These are phyloP conservation scores for Xylaria sp. DNA, from an alignment of 2,329 filamentous ascomycete genomes.

Conservation along the genomic window DNA sequence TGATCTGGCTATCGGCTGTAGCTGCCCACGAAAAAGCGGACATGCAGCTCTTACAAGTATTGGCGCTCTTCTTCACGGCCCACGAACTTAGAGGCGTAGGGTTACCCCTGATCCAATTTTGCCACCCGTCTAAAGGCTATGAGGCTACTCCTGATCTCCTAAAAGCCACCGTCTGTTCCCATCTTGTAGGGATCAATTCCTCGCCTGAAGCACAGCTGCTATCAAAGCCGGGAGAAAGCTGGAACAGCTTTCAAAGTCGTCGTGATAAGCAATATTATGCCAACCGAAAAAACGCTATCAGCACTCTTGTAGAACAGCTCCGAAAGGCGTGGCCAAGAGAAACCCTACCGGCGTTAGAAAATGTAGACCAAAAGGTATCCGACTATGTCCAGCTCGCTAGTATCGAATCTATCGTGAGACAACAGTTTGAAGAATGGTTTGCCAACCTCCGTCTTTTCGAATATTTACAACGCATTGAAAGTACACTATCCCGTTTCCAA, in stretches of 20 bases:
- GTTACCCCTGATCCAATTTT: neutral
- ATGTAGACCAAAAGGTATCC: slow-evolving; percentile 13
- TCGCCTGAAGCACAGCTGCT: slow-evolving; percentile 17
- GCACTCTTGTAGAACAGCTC: neutral
- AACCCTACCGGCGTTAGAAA: neutral
- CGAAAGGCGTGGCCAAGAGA: slow-evolving; percentile 1
- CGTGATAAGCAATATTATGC: neutral
- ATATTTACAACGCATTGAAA: slow-evolving; percentile 13
- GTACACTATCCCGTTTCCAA: neutral
- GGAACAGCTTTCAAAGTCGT: neutral
- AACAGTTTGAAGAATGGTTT: slow-evolving; percentile 16
- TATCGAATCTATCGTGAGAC: neutral
- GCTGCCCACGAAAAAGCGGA: slow-evolving; percentile 4
- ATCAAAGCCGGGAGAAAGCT: neutral
- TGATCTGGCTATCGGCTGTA: slow-evolving; percentile 30
- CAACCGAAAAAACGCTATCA: neutral
- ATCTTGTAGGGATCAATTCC: neutral
- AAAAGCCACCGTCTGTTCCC: neutral
- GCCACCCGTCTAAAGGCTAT: slow-evolving; percentile 13
- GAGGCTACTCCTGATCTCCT: slow-evolving; percentile 3
- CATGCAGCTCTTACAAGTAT: slow-evolving; percentile 16
- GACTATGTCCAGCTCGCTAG: neutral
- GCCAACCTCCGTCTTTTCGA: slow-evolving; percentile 11
- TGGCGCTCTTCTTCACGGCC: slow-evolving; percentile 21
- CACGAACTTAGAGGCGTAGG: neutral